Evolutionary conservation across 495 filamentous ascomycete species (phyloP), one percentile per base, ranked within the genome.

Genomic region (Lasiosphaeria ovina): DNA sequence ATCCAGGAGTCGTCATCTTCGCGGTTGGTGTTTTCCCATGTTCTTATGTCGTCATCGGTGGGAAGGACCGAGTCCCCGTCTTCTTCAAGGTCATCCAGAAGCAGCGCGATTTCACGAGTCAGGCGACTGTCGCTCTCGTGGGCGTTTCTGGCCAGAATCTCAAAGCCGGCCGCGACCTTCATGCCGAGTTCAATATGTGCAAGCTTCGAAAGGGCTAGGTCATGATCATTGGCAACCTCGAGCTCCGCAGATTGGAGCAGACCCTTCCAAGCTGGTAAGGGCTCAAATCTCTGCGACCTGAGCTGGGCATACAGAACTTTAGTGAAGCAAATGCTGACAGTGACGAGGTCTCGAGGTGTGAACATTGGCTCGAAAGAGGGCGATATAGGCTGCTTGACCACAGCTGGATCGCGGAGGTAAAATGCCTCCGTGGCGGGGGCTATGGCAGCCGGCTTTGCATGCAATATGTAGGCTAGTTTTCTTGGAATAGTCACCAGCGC

Each of bases 1-100:
- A 98, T 76, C 94, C 94, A 98, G n/a, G 80, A 79, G 61, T 98
- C 95, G 64, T 89, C 82, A 60, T 98, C 95, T 35, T 90, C 85
- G 35, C 68, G 72, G 24, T 74, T 71, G 6, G 79, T 79, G 35
- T 75, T 68, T n/a, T 75, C 58, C 94, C 94, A 97, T 0, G 57
- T 61, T 35, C 72, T 71, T 16, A 98, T 90, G 49, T 95, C 91
- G 12, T 80, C 74, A 67, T 96, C 83, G 0, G 81, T 83, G 6
- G 93, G 93, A 0, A 97, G 76, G 5, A 66, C 40, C 33, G 83
- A 78, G 51, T 85, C 82, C 3, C 77, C 79, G 12, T 78, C 74
- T 38, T 81, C 77, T 55, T 75, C 81, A 0, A 96, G 62, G 66
- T 95, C 91, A 35, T 89, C 87, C 2, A 96, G 74, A 3, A 93